phyloP scores from a whole-genome alignment of 345 rosid species.

The Clausena lansium region DNA sequence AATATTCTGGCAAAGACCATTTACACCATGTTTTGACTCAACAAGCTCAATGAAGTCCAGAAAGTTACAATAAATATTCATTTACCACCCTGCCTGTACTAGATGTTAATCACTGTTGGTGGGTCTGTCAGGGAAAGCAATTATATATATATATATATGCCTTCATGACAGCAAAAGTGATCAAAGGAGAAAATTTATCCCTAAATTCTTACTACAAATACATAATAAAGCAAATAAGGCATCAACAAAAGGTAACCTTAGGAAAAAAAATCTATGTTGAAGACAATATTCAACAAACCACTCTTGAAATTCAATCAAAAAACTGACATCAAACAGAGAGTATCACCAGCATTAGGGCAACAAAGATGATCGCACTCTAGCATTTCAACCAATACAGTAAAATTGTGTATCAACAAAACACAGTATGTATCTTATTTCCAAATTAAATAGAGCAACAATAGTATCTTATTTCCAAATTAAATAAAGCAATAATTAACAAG shows the following conservation, averaged over 20 bases:
- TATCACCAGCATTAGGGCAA: background rate
- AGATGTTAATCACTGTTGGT: background rate
- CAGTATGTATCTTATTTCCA: background rate
- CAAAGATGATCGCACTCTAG: background rate
- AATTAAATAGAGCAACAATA: no score
- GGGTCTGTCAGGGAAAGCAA: background rate
- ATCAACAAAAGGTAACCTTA: background rate
- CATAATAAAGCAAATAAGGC: background rate
- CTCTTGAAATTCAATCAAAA: background rate
- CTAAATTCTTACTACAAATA: background rate
- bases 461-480: background rate
- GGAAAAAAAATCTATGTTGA: background rate
- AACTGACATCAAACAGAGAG: background rate
- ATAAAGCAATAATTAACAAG: background rate
- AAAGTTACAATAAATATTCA: background rate
- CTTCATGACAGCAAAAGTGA: background rate
- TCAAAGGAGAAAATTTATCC: background rate
- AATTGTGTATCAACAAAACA: background rate
- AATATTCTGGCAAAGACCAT: background rate
- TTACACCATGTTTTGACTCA: background rate
- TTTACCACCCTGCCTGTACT: background rate
- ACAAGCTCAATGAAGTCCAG: background rate
- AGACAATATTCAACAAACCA: background rate
- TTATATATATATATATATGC: background rate
- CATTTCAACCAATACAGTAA: background rate